A percentile compares a stretch with the other conserved stretches of the same genome.
These are phyloP conservation scores for Sphenostylis stenocarpa DNA, from an alignment of 306 rosid genomes.

Conservation along the genomic window DNA sequence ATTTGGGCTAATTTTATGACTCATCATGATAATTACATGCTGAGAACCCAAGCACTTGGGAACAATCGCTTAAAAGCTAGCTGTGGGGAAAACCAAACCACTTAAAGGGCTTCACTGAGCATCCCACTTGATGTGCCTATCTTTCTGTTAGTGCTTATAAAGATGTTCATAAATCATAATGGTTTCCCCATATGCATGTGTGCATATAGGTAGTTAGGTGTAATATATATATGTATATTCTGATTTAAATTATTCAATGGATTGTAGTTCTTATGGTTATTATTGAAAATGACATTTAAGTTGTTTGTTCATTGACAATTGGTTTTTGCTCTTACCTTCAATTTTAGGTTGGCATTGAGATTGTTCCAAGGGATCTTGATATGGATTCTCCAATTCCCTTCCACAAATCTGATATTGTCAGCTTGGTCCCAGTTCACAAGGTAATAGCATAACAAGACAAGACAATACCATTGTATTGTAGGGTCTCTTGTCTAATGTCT, in stretches of 20 bases:
- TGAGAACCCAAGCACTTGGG: background rate
- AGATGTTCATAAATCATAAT: background rate
- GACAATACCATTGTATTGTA: slow-evolving; percentile 19
- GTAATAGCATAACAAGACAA: slow-evolving; percentile 45
- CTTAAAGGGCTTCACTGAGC: background rate
- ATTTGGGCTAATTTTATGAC: background rate
- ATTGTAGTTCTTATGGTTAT: slow-evolving; percentile 19
- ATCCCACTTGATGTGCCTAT: background rate
- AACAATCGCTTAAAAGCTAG: background rate
- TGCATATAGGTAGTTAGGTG: background rate
- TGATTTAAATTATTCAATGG: background rate
- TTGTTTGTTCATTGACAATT: slow-evolving; percentile 27
- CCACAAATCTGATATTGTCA: slow-evolving; percentile 67
- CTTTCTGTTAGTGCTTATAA: background rate
- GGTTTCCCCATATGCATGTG: background rate
- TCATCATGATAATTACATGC: background rate
- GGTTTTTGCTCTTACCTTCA: background rate
- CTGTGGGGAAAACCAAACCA: background rate
- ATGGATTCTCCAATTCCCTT: slow-evolving; percentile 77
- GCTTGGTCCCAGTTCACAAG: slow-evolving; percentile 88
- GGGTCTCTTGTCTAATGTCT: background rate
- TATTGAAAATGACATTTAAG: slow-evolving; percentile 11
- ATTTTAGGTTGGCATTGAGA: slow-evolving; percentile 74
- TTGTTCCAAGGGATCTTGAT: slow-evolving; percentile 87
- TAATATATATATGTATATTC: background rate